Conservation (phyloP, 352 stramenopile genomes). For the Pythium monospermum region DNA sequence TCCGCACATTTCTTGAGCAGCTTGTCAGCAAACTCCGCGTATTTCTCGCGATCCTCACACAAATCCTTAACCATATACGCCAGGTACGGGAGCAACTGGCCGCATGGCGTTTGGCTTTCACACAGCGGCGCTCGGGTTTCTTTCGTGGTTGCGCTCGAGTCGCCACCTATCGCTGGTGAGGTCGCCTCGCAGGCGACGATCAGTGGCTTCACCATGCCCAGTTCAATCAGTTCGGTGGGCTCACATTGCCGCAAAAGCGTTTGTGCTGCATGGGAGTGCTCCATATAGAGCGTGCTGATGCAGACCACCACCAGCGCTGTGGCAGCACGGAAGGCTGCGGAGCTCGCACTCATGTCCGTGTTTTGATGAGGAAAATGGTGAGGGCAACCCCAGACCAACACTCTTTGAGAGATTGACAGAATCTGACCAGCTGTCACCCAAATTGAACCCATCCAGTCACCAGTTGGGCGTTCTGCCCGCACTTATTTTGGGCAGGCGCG, state of each 20-base stretch:
- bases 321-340: no score
- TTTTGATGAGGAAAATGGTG: no score
- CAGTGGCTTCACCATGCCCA: not conserved
- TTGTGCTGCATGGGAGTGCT: not conserved
- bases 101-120: not conserved
- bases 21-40: not conserved
- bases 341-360: no score
- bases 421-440: no score
- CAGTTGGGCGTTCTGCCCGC: no score
- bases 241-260: not conserved
- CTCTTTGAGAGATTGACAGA: no score
- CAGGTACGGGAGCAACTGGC: not conserved
- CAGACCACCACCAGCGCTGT: no score
- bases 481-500: no score
- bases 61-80: not conserved
- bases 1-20: not conserved
- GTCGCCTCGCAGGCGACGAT: not conserved
- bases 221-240: not conserved
- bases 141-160: not conserved
- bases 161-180: not conserved
- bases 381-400: no score
- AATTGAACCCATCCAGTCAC: no score
- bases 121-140: not conserved
- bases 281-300: no score
- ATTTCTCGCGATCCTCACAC: not conserved